These are phyloP conservation scores for Fraxinus dipetala DNA, from an alignment of 305 asterid species.

Conservation along the genomic window DNA sequence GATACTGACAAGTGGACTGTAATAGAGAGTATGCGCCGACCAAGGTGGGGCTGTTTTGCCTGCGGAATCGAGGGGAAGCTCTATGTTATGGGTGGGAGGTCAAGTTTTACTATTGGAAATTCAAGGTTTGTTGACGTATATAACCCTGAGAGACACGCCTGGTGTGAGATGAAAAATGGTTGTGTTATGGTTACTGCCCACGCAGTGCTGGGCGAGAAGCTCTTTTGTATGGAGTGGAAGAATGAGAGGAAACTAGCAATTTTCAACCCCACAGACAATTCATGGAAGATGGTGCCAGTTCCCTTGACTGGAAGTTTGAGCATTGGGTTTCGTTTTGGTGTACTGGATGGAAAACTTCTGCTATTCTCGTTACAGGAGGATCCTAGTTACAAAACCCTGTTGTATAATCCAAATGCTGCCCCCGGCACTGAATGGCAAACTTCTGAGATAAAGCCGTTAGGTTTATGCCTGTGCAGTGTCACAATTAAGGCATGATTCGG, in stretches of 20 bases:
- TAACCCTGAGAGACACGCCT: slow-evolving; percentile 41
- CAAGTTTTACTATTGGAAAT: slow-evolving; percentile 77
- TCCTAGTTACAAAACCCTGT: slow-evolving; percentile 44
- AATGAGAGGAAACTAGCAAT: slow-evolving; percentile 61
- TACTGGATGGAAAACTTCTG: slow-evolving; percentile 59
- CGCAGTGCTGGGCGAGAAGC: slow-evolving; percentile 62
- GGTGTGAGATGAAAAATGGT: slow-evolving; percentile 74
- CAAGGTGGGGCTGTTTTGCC: slow-evolving; percentile 87
- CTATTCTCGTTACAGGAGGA: slow-evolving; percentile 52
- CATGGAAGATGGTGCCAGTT: slow-evolving; percentile 63
- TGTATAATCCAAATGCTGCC: slow-evolving; percentile 55
- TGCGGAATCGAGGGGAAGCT: slow-evolving; percentile 68
- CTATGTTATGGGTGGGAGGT: slow-evolving; percentile 80
- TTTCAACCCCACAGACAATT: slow-evolving; percentile 48
- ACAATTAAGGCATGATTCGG: slow-evolving; percentile 55
- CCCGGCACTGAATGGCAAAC: slow-evolving; percentile 63
- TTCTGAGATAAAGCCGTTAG: slow-evolving; percentile 55
- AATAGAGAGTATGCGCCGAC: slow-evolving; percentile 63
- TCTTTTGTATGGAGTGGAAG: slow-evolving; percentile 85
- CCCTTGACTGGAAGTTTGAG: slow-evolving; percentile 64
- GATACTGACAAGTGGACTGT: slow-evolving; percentile 54
- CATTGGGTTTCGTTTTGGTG: slow-evolving; percentile 60
- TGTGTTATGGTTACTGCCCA: slow-evolving; percentile 82
- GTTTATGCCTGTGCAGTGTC: slow-evolving; percentile 56
- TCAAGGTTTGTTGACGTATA: slow-evolving; percentile 65